Evolutionary conservation across 2,329 filamentous ascomycete genomes (phyloP).

Genomic region (Lasiodiplodia citricola): DNA sequence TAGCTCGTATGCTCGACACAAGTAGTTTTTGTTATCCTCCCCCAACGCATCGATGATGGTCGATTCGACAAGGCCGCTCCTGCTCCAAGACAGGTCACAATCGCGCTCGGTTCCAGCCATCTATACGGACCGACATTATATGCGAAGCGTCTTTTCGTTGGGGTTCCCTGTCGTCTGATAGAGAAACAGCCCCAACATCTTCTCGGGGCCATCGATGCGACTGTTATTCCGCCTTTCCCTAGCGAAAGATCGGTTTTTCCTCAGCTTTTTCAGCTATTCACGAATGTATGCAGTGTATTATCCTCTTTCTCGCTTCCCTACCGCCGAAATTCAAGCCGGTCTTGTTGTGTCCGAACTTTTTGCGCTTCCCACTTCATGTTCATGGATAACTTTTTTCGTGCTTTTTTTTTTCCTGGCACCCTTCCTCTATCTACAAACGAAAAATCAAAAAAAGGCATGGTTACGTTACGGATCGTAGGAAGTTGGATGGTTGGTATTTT

Average conservation of each 20-base stretch:
- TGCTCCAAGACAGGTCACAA: background rate
- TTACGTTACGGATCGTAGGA: background rate
- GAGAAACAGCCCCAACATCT: background rate
- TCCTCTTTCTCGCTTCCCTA: background rate
- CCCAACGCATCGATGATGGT: background rate
- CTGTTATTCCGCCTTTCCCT: background rate
- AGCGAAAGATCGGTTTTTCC: background rate
- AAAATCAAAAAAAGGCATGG: background rate
- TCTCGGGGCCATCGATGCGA: background rate
- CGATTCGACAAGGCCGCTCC: background rate
- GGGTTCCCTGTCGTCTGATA: background rate
- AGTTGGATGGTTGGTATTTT: background rate
- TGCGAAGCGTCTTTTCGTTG: background rate
- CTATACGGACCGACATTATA: background rate
- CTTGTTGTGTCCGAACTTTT: background rate
- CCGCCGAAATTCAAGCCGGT: background rate
- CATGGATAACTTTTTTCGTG: background rate
- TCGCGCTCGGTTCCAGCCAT: background rate
- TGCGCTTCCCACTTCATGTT: background rate
- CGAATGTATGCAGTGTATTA: background rate
- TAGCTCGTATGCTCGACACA: background rate
- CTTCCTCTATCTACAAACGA: background rate
- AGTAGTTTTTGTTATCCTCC: background rate
- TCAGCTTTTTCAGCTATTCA: background rate
- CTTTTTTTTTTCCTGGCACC: background rate